Evolutionary conservation across 1,284 basidiomycete genomes (phyloP).

Genomic region (Stereum hirsutum): DNA sequence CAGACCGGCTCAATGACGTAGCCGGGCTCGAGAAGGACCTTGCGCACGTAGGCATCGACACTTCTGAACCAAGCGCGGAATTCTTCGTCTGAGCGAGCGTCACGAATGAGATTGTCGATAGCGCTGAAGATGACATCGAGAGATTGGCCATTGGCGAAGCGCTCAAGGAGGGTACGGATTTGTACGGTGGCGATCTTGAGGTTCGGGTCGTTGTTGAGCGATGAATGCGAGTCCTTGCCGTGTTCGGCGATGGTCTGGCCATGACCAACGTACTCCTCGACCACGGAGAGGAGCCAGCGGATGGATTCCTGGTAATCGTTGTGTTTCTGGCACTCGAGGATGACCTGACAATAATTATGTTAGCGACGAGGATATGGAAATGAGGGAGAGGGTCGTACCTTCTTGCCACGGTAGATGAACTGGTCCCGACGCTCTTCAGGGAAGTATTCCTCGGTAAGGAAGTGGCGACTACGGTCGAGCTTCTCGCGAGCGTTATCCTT

Average conservation of each 20-base stretch:
- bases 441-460: slow-evolving; percentile 76
- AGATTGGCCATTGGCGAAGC: slow-evolving; percentile 76
- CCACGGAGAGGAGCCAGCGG: slow-evolving; percentile 61
- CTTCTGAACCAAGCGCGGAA: slow-evolving; percentile 71
- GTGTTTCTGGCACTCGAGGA: slow-evolving; percentile 91
- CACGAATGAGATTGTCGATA: slow-evolving; percentile 66
- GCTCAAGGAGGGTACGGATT: slow-evolving; percentile 78
- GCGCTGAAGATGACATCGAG: slow-evolving; percentile 68
- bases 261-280: slow-evolving; percentile 73
- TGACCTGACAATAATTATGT: slow-evolving; percentile 38
- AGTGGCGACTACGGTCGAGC: slow-evolving; percentile 46
- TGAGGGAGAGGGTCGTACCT: slow-evolving; percentile 29
- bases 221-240: slow-evolving; percentile 26
- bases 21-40: slow-evolving; percentile 79
- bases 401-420: slow-evolving; percentile 75
- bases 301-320: slow-evolving; percentile 84
- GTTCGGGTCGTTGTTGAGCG: slow-evolving; percentile 37
- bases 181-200: slow-evolving; percentile 54
- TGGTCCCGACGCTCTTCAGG: slow-evolving; percentile 80
- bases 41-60: slow-evolving; percentile 60
- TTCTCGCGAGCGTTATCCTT: slow-evolving; percentile 46
- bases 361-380: not conserved
- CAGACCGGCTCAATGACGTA: slow-evolving; percentile 81
- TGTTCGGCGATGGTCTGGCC: slow-evolving; percentile 39
- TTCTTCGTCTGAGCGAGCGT: slow-evolving; percentile 70